Evolutionary conservation across 2,329 filamentous ascomycete genomes (phyloP).

Genomic region (Pseudogymnoascus sp.): DNA sequence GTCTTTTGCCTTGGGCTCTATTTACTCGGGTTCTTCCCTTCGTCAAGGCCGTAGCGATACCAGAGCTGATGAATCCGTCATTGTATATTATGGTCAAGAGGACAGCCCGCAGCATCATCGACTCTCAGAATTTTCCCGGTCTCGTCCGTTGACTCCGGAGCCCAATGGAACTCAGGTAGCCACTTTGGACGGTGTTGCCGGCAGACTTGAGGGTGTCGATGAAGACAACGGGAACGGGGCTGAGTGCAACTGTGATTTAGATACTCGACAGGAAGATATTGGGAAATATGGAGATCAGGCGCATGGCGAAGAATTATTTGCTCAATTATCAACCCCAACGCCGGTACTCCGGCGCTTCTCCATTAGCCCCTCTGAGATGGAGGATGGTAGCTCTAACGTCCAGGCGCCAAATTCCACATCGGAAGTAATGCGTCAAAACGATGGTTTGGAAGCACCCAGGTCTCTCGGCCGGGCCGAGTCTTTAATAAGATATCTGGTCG

Average conservation of each 20-base stretch:
- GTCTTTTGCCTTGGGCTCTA: background rate
- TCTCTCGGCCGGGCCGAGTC: background rate
- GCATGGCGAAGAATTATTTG: background rate
- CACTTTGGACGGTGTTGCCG: background rate
- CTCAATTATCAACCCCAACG: background rate
- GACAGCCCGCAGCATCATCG: slow-evolving; percentile 12
- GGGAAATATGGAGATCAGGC: background rate
- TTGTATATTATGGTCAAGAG: slow-evolving; percentile 20
- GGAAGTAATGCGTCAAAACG: background rate
- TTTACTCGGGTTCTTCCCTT: background rate
- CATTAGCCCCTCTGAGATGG: background rate
- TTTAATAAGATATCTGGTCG: background rate
- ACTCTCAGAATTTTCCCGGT: background rate
- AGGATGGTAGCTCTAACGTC: background rate
- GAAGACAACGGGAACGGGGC: background rate
- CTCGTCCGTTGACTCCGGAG: slow-evolving; percentile 2
- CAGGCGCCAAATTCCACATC: background rate
- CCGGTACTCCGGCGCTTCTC: background rate
- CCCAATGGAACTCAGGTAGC: background rate
- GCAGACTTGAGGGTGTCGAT: background rate
- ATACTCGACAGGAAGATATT: background rate
- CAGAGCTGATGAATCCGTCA: slow-evolving; percentile 18
- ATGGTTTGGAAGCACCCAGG: background rate
- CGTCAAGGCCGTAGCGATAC: slow-evolving; percentile 8
- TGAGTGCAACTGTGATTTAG: background rate